Evolutionary conservation across 345 rosid genomes (phyloP).

Genomic region (Salix viminalis): DNA sequence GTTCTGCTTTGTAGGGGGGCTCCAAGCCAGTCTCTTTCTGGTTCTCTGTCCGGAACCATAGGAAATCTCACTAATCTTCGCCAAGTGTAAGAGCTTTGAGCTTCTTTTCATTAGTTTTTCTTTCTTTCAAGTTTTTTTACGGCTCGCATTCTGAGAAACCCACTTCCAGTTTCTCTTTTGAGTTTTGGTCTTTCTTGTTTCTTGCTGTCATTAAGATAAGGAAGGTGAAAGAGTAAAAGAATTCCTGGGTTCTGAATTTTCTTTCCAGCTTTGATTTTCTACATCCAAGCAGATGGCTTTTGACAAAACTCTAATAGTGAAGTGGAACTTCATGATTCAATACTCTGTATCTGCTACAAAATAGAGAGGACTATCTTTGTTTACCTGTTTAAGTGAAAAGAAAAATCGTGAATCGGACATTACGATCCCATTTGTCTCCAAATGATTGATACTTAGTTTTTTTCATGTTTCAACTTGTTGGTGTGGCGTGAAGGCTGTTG

Average conservation of each 20-base stretch:
- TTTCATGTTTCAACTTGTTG: slow-evolving; percentile 13
- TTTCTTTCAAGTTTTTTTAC: not conserved
- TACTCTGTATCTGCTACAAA: not conserved
- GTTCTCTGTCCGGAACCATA: slow-evolving; percentile 62
- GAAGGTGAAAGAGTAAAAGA: not conserved
- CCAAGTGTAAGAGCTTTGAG: slow-evolving; percentile 61
- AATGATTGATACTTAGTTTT: not conserved
- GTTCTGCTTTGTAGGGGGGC: slow-evolving; percentile 58
- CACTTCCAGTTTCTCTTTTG: slow-evolving; percentile 3
- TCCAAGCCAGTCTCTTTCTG: slow-evolving; percentile 91
- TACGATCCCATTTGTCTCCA: not conserved
- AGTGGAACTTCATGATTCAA: not conserved
- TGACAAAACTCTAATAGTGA: not conserved
- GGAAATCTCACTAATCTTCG: slow-evolving; percentile 85
- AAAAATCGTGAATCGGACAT: not conserved
- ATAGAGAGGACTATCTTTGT: not conserved
- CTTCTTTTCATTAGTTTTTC: not conserved
- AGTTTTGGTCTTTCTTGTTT: slow-evolving; percentile 5
- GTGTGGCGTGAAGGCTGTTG: slow-evolving; percentile 52
- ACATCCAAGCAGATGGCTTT: not conserved
- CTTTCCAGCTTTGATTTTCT: not conserved
- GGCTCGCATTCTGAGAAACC: not conserved
- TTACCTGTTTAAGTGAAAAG: not conserved
- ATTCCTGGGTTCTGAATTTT: not conserved
- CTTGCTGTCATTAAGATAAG: not conserved